phyloP scores from a whole-genome alignment of 1,284 basidiomycete species.

The Ustilago hordei region DNA sequence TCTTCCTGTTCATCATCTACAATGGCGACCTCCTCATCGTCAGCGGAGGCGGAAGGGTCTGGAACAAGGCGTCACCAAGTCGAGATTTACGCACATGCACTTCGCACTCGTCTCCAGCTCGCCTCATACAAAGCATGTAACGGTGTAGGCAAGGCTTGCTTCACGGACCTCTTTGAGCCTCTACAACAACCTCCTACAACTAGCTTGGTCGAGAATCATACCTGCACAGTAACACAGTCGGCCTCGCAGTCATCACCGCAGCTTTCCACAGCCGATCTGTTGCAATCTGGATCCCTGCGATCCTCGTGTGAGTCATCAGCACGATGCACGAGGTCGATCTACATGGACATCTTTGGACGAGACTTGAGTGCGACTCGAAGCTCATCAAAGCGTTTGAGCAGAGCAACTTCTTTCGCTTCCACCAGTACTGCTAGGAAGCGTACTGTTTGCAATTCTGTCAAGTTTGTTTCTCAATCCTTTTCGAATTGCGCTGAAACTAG shows the following conservation, averaged over 20 bases:
- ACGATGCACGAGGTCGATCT: constrained; percentile 36
- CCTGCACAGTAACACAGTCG: background rate
- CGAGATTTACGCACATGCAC: constrained; percentile 47
- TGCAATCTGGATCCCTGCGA: constrained; percentile 33
- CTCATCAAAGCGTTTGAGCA: constrained; percentile 16
- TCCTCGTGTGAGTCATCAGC: constrained; percentile 33
- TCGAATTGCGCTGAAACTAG: constrained; percentile 3
- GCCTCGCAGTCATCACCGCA: constrained; percentile 7
- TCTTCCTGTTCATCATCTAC: background rate
- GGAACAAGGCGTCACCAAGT: constrained; percentile 31
- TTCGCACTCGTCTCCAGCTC: constrained; percentile 46
- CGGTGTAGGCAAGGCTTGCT: constrained; percentile 32
- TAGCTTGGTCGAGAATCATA: constrained; percentile 26
- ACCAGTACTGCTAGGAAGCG: constrained; percentile 19
- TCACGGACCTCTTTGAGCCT: constrained; percentile 28
- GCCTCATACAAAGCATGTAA: constrained; percentile 50
- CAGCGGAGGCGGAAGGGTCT: background rate
- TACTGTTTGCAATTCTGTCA: background rate
- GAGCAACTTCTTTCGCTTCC: constrained; percentile 29
- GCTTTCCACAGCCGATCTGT: constrained; percentile 29
- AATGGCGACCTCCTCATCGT: constrained; percentile 7
- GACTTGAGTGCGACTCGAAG: constrained; percentile 29
- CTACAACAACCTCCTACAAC: constrained; percentile 20
- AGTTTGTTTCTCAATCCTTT: background rate
- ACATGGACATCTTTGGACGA: constrained; percentile 49